Evolutionary conservation across 768 basidiomycete species (phyloP), one percentile per base, ranked within the genome.

Genomic region (Aureoboletus auriporus): DNA sequence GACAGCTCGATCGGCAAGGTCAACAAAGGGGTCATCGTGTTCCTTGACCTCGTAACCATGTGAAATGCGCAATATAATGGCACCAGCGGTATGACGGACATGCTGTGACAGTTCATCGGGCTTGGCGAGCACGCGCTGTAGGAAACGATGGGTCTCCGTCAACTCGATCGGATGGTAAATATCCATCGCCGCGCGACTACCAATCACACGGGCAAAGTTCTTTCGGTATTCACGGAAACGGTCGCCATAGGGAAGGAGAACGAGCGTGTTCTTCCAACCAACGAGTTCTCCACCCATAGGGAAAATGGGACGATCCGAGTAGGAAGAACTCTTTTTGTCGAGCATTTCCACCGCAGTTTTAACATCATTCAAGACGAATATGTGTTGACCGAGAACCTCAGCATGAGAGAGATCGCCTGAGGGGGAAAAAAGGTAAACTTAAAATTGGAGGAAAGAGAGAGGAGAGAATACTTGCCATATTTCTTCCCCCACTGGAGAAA

Each of bases 1-100:
- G 2, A 71, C 80, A 11, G 79, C 78, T 7, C 56, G 58, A 44
- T 82, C 77, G 8, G 79, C 77, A 27, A 81, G 69, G 16, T 69
- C 60, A 3, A 82, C 67, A 46, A 77, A 78, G 0, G 78, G 76
- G 46, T 82, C 79, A 23, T 63, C 45, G 10, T 70, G 68, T 20
- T 81, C 79, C 52, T 73, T 69, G 5, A 81, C 77, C 45, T 78
- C 70, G 40, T 80, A 78, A n/a, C 80, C 80, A 49, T 82, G 79
- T 1, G 79, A 79, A 1, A 78, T 74, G 9, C 80, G 65, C 23
- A 72, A 69, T 40, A 83, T 55, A 23, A 83, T 80, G 36, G 80
- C 73, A 10, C 72, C 71, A 5, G 80, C 79, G 11, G 79, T 73
- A 13, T 67, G 64, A 10, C 76, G 71, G 38, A 78, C 56, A 27